phyloP scores from a whole-genome alignment of 352 stramenopile genomes.

The Globisporangium cederbergense region DNA sequence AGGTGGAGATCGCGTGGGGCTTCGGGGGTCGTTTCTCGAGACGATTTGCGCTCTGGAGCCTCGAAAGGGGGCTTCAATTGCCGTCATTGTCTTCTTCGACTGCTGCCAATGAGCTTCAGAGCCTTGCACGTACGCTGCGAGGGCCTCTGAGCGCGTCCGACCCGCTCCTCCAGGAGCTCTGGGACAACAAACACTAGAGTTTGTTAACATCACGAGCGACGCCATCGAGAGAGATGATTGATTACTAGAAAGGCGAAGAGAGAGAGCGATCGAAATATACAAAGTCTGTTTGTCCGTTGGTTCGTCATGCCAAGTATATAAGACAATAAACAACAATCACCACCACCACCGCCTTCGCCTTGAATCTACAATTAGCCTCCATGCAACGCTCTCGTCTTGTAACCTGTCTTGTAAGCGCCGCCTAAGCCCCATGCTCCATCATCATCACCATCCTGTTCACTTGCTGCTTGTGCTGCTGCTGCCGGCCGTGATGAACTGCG shows the following conservation, averaged over 20 bases:
- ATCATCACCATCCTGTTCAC: background rate
- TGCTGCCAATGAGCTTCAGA: background rate
- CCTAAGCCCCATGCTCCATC: background rate
- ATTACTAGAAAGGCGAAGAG: background rate
- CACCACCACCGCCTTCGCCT: background rate
- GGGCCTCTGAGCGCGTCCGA: conserved; percentile 11
- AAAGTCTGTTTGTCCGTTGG: background rate
- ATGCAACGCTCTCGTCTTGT: background rate
- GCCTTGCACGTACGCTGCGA: conserved; percentile 10
- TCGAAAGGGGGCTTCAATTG: conserved; percentile 18
- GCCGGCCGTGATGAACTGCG: conserved; percentile 43
- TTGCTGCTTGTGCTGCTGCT: background rate
- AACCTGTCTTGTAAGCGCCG: too few relatives aligned
- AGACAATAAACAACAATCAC: background rate
- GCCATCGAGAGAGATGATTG: background rate
- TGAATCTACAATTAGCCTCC: background rate
- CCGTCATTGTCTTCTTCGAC: background rate
- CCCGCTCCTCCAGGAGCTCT: conserved; percentile 17
- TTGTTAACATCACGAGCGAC: background rate
- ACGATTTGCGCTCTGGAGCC: conserved; percentile 51
- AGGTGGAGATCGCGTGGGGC: conserved; percentile 44
- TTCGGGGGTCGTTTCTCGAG: conserved; percentile 36
- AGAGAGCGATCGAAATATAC: background rate
- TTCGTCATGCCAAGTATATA: background rate
- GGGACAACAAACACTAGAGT: conserved; percentile 1